phyloP scores from a whole-genome alignment of 306 rosid species.

The Prunus salicina region DNA sequence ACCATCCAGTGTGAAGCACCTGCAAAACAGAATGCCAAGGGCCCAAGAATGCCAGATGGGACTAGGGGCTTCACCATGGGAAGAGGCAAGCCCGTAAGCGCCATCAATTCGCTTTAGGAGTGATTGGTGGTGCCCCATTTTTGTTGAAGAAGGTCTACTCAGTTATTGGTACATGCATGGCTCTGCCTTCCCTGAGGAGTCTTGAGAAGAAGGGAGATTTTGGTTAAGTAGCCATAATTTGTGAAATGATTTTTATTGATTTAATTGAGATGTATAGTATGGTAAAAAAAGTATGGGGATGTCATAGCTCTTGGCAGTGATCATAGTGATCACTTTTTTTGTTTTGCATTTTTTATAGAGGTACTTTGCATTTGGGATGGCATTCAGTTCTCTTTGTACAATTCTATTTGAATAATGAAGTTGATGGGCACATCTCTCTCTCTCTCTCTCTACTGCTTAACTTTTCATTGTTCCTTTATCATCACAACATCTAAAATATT shows the following conservation, averaged over 20 bases:
- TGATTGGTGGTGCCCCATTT: slow-evolving; percentile 20
- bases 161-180: slow-evolving; percentile 26
- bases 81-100: slow-evolving; percentile 64
- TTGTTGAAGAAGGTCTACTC: slow-evolving; percentile 15
- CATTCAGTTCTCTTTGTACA: slow-evolving; percentile 1
- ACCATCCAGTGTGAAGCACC: slow-evolving; percentile 41
- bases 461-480: too few species aligned
- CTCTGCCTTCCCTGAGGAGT: slow-evolving; percentile 22
- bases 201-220: slow-evolving; percentile 7
- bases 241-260: neutral
- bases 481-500: too few species aligned
- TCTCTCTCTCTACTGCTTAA: neutral
- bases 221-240: neutral
- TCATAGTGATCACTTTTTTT: neutral
- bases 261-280: neutral
- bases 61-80: slow-evolving; percentile 93
- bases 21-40: slow-evolving; percentile 47
- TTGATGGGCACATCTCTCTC: neutral
- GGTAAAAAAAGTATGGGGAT: slow-evolving; percentile 10
- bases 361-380: neutral
- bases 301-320: slow-evolving; percentile 3
- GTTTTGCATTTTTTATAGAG: neutral
- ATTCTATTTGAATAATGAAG: slow-evolving; percentile 5
- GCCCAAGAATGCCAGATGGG: slow-evolving; percentile 98
- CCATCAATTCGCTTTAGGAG: slow-evolving; percentile 34